Evolutionary conservation across 768 basidiomycete genomes (phyloP).

Genomic region (Gymnopilus junonius): DNA sequence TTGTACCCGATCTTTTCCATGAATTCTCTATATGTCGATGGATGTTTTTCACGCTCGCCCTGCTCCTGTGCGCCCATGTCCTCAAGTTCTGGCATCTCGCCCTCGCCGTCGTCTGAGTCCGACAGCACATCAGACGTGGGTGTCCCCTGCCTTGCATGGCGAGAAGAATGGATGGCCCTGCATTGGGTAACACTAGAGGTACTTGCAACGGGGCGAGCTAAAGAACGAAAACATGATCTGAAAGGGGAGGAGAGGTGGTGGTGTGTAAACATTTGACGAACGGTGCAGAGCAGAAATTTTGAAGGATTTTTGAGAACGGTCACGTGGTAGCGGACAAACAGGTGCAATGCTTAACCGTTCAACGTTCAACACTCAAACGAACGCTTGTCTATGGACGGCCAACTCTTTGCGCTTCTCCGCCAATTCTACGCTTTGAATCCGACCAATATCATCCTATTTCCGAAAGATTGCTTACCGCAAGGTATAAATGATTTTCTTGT

Average conservation of each 20-base stretch:
- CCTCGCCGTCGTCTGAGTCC: slow-evolving; percentile 23
- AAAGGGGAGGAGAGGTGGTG: slow-evolving; percentile 34
- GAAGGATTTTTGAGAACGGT: slow-evolving; percentile 29
- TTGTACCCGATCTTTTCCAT: slow-evolving; percentile 43
- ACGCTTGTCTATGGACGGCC: slow-evolving; percentile 28
- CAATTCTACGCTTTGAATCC: slow-evolving; percentile 58
- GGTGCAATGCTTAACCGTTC: slow-evolving; percentile 6
- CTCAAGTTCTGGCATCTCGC: slow-evolving; percentile 7
- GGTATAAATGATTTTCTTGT: slow-evolving; percentile 62
- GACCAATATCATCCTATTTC: slow-evolving; percentile 45
- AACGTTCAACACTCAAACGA: too few relatives aligned
- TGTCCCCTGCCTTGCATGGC: slow-evolving; percentile 25
- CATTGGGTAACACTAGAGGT: slow-evolving; percentile 16
- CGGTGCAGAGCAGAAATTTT: slow-evolving; percentile 33
- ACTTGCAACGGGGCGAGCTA: slow-evolving; percentile 20
- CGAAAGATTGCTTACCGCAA: slow-evolving; percentile 38
- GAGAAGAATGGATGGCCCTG: slow-evolving; percentile 32
- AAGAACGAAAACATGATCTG: slow-evolving; percentile 32
- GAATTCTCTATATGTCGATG: slow-evolving; percentile 45
- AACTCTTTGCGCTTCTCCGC: slow-evolving; percentile 49
- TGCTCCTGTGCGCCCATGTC: slow-evolving; percentile 11
- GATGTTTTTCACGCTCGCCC: slow-evolving; percentile 9
- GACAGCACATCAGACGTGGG: slow-evolving; percentile 16
- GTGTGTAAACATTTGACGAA: slow-evolving; percentile 38
- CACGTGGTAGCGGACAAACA: slow-evolving; percentile 30